Conservation (phyloP, 108 stramenopile species). For the Asterionellopsis glacialis region DNA sequence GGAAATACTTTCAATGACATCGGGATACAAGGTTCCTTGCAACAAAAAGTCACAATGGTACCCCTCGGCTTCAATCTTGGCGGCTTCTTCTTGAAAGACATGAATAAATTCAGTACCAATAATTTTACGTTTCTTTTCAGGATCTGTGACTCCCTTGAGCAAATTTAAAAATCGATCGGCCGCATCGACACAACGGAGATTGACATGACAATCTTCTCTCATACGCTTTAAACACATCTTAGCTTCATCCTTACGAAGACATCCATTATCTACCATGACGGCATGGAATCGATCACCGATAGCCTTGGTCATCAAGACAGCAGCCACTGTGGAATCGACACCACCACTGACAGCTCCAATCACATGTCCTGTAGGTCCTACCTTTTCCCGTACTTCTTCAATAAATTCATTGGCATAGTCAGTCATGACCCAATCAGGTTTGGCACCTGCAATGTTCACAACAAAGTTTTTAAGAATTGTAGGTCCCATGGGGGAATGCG, state of each 20-base stretch:
- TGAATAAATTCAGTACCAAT: conserved; percentile 97
- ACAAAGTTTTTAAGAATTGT: conserved; percentile 89
- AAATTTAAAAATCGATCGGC: conserved; percentile 85
- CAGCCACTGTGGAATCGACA: conserved; percentile 98
- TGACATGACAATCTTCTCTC: conserved; percentile 88
- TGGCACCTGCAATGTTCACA: conserved; percentile 81
- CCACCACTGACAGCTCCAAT: conserved; percentile 99
- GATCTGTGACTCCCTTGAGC: conserved; percentile 90
- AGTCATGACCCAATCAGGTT: conserved; percentile 94
- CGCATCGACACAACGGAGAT: conserved; percentile 92
- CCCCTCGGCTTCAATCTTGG: conserved; percentile 73
- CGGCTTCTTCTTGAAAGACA: conserved; percentile 94
- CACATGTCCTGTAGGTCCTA: conserved; percentile 90
- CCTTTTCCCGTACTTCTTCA: conserved; percentile 74
- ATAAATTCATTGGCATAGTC: conserved; percentile 97
- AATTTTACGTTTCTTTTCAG: conserved; percentile 96
- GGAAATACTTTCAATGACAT: conserved; percentile 97
- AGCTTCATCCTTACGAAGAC: conserved; percentile 95
- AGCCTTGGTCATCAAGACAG: conserved; percentile 93
- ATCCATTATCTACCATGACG: conserved; percentile 97
- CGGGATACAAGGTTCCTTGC: conserved; percentile 98
- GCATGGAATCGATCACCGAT: conserved; percentile 98
- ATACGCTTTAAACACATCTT: conserved; percentile 78
- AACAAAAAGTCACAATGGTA: conserved; percentile 73
- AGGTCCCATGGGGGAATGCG: conserved; percentile 87